Evolutionary conservation across 225 moss, liverwort and hornwort species (phyloP).

Genomic region (Physcomitrellopsis africana): DNA sequence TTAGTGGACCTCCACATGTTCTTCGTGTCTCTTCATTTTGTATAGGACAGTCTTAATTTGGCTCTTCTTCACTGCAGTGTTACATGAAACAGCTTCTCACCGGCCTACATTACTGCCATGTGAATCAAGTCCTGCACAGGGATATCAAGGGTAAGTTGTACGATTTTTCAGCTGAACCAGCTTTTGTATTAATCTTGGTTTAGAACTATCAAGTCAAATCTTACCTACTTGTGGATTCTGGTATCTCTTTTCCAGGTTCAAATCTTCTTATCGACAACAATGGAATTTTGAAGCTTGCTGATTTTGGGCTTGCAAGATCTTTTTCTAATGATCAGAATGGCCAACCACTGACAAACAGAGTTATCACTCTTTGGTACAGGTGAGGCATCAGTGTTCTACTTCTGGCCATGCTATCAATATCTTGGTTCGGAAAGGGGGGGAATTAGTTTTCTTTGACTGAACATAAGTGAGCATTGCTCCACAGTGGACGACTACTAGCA

Average conservation of each 20-base stretch:
- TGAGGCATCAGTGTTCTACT: too few species aligned
- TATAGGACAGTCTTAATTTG: constrained; percentile 17
- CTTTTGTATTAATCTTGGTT: not conserved
- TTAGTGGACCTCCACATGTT: not conserved
- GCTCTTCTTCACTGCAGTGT: constrained; percentile 59
- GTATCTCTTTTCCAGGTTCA: too few species aligned
- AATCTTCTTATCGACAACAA: too few species aligned
- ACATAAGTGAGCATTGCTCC: constrained; percentile 45
- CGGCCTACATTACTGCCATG: constrained; percentile 91
- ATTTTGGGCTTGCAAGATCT: too few species aligned
- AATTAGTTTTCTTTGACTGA: constrained; percentile 32
- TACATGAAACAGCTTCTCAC: constrained; percentile 96
- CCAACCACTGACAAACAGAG: too few species aligned
- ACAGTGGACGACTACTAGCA: constrained; percentile 49
- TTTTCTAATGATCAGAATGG: too few species aligned
- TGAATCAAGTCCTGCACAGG: constrained; percentile 93
- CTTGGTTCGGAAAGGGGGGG: constrained; percentile 22
- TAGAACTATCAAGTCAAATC: too few species aligned
- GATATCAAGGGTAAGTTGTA: constrained; percentile 70
- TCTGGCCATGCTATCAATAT: constrained; percentile 23
- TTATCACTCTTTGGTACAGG: too few species aligned
- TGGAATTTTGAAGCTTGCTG: too few species aligned
- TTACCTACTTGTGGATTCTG: too few species aligned
- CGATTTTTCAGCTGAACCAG: not conserved
- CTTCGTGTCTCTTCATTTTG: constrained; percentile 6